Evolutionary conservation across 2,329 filamentous ascomycete species (phyloP), one percentile per base, ranked within the genome.

Genomic region (Colletotrichum magnum): DNA sequence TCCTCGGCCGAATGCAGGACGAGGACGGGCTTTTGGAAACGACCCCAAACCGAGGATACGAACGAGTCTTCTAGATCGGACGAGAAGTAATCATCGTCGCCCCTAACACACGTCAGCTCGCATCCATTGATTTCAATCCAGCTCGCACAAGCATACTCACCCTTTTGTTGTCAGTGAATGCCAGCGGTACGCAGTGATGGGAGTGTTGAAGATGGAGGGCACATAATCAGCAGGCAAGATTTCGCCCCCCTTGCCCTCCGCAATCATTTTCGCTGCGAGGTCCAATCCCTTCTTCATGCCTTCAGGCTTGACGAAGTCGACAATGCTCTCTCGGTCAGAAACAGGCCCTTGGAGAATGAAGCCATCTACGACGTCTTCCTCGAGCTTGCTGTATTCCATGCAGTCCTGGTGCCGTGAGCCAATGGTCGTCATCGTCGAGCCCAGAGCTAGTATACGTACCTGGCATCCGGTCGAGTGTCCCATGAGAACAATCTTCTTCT

Each of bases 31-130:
- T 87, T 85, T 51, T 83, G 81, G 64, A 94, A 82, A 58, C 81
- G 82, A 4, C 90, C 87, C 86, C 95, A 97, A n/a, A 91, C 91
- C 15, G 77, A 77, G 26, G 79, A 75, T 6, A 94, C 82, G 18
- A 85, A 83, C 39, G 87, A 83, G 39, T 86, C 81, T 0, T 83
- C 79, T n/a, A 96, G 81, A 76, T 96, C 93, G 3, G 89, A 90
- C n/a, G 92, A 95, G 81, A 97, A 97, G 76, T 93, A 94, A 77
- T 97, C 95, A 77, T 98, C 95, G 68, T 93, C 92, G 10, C 91
- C 92, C 5, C 89, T 88, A 54, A 21, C 5, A 12, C 12, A 7
- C 56, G 56, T 15, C 21, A 62, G 24, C 53, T 50, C n/a, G 56
- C 28, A 53, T 18, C 13, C 10, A 36, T 10, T 9, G 7, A 6